A percentile compares a stretch with the other conserved stretches of the same genome.
phyloP scores from a whole-genome alignment of 352 stramenopile species.

The Globisporangium rhizosaccharum region DNA sequence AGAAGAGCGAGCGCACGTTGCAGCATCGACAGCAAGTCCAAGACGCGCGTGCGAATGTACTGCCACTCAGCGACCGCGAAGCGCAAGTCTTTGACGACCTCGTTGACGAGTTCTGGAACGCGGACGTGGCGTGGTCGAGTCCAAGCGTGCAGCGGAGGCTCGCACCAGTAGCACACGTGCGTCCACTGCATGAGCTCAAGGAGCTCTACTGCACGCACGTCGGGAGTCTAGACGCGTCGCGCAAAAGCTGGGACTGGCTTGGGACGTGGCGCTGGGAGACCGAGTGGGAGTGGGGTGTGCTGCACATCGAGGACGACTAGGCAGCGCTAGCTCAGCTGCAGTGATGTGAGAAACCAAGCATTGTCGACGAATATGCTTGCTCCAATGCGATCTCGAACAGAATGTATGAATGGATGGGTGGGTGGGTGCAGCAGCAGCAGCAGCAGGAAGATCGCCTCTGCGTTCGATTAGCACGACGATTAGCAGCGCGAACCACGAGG shows the following conservation, averaged over 20 bases:
- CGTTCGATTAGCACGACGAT: too few relatives aligned
- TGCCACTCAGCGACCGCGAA: slow-evolving; percentile 32
- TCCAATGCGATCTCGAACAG: background rate
- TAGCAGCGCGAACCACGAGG: too few relatives aligned
- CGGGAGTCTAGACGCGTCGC: slow-evolving; percentile 16
- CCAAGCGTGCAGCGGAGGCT: slow-evolving; percentile 32
- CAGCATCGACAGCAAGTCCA: slow-evolving; percentile 32
- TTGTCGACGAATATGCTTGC: background rate
- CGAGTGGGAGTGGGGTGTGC: slow-evolving; percentile 41
- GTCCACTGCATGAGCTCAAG: slow-evolving; percentile 33
- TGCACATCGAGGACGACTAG: slow-evolving; percentile 9
- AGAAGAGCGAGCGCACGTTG: slow-evolving; percentile 18
- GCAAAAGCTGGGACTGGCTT: slow-evolving; percentile 36
- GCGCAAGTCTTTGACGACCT: slow-evolving; percentile 43
- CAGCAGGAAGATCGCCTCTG: too few relatives aligned
- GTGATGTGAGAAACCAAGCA: background rate
- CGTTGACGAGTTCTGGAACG: slow-evolving; percentile 67
- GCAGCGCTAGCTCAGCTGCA: background rate
- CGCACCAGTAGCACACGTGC: slow-evolving; percentile 10
- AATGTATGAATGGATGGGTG: too few relatives aligned
- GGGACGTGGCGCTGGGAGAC: slow-evolving; percentile 33
- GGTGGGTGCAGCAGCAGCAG: too few relatives aligned
- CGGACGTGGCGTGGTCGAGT: slow-evolving; percentile 45
- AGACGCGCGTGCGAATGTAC: slow-evolving; percentile 30
- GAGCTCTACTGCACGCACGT: slow-evolving; percentile 36